A percentile compares a stretch with the other conserved stretches of the same genome.
These are phyloP conservation scores for Bryoerythrophyllum caledonicum DNA, from an alignment of 225 moss, liverwort and hornwort genomes.

Conservation along the genomic window DNA sequence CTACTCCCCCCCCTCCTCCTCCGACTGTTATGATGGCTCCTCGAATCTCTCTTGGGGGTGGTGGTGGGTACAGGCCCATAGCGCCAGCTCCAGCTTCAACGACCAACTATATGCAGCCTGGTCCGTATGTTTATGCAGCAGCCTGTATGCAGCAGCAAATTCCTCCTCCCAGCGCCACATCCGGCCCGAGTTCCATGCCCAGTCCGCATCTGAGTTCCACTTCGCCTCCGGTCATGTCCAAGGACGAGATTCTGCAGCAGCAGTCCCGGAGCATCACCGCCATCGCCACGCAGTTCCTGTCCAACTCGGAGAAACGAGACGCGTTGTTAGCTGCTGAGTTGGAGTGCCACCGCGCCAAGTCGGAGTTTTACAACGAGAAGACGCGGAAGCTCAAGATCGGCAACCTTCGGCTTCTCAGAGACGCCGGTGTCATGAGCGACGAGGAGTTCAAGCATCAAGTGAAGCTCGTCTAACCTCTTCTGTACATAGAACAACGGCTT, in stretches of 20 bases:
- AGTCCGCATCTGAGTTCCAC: conserved; percentile 21
- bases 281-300: conserved; percentile 11
- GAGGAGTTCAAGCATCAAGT: conserved; percentile 20
- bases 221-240: conserved; percentile 9
- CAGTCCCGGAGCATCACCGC: conserved; percentile 15
- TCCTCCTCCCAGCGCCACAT: conserved; percentile 8
- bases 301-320: conserved; percentile 18
- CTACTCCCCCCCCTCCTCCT: too few species aligned
- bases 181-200: conserved; percentile 20
- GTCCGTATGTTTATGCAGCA: not conserved
- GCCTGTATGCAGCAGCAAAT: conserved; percentile 4
- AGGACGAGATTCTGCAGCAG: conserved; percentile 22
- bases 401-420: conserved; percentile 17
- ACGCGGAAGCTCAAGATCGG: conserved; percentile 17
- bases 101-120: not conserved
- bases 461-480: not conserved
- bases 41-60: too few species aligned
- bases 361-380: conserved; percentile 20
- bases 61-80: not conserved
- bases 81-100: conserved; percentile 7
- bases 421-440: conserved; percentile 11
- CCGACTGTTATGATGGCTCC: not conserved
- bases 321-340: conserved; percentile 21
- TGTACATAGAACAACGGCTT: conserved; percentile 4
- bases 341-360: conserved; percentile 16